A percentile compares a stretch with the other conserved stretches of the same genome.
Conservation (phyloP, 2,329 filamentous ascomycete genomes). For the Talaromyces rugulosus region DNA sequence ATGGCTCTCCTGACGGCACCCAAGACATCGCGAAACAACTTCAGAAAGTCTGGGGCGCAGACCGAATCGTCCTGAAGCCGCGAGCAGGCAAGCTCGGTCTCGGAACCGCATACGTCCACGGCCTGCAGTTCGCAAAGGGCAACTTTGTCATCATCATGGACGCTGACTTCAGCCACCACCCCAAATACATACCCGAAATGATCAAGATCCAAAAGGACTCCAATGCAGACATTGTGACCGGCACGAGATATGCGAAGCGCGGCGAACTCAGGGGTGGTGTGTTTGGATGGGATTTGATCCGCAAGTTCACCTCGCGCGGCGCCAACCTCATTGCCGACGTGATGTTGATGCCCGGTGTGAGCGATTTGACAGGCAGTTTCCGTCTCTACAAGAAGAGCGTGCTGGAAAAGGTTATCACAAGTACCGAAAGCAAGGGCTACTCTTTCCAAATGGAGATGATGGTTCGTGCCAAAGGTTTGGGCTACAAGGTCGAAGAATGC, state of each 20-base stretch:
- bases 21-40: slow-evolving; percentile 88
- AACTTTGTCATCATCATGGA: slow-evolving; percentile 99
- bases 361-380: slow-evolving; percentile 92
- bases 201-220: slow-evolving; percentile 71
- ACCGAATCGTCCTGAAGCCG: slow-evolving; percentile 77
- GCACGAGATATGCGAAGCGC: slow-evolving; percentile 85
- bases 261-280: slow-evolving; percentile 65
- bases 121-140: slow-evolving; percentile 81
- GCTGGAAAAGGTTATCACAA: slow-evolving; percentile 82
- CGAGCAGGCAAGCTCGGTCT: slow-evolving; percentile 95
- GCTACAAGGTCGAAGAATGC: slow-evolving; percentile 88
- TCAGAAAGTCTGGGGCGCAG: slow-evolving; percentile 71
- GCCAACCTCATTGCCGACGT: slow-evolving; percentile 97
- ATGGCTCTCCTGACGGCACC: slow-evolving; percentile 93
- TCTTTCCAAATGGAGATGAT: slow-evolving; percentile 99
- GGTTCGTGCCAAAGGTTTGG: slow-evolving; percentile 94
- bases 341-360: slow-evolving; percentile 85
- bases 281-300: slow-evolving; percentile 93
- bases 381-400: slow-evolving; percentile 89
- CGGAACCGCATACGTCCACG: slow-evolving; percentile 93
- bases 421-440: slow-evolving; percentile 93
- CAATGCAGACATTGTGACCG: slow-evolving; percentile 94
- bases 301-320: slow-evolving; percentile 66
- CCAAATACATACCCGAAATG: slow-evolving; percentile 97
- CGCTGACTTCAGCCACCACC: slow-evolving; percentile 98